phyloP scores from a whole-genome alignment of 176 grass and related monocot species.

The Raddia guianensis region DNA sequence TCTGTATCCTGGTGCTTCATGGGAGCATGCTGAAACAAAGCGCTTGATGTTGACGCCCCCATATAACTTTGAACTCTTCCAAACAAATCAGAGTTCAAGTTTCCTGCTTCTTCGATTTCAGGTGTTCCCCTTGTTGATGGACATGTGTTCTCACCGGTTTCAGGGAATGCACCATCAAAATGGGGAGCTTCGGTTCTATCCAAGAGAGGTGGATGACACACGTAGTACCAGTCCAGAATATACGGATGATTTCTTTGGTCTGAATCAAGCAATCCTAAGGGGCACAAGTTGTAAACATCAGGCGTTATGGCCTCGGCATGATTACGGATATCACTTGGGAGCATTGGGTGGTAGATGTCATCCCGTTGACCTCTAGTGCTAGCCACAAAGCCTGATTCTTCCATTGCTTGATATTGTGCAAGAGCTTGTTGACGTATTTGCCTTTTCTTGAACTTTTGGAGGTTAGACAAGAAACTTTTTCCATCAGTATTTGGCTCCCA shows the following conservation, averaged over 20 bases:
- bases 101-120: slow-evolving; percentile 52
- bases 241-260: slow-evolving; percentile 70
- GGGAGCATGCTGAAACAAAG: slow-evolving; percentile 47
- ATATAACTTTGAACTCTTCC: slow-evolving; percentile 60
- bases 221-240: slow-evolving; percentile 94
- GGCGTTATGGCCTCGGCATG: slow-evolving; percentile 25
- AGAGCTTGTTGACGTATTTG: slow-evolving; percentile 51
- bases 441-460: slow-evolving; percentile 82
- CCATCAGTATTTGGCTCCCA: slow-evolving; percentile 68
- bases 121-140: slow-evolving; percentile 30
- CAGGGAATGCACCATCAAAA: slow-evolving; percentile 13
- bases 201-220: slow-evolving; percentile 39
- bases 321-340: slow-evolving; percentile 34
- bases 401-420: slow-evolving; percentile 55
- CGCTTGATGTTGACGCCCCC: slow-evolving; percentile 76
- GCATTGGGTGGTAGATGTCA: slow-evolving; percentile 46
- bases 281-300: slow-evolving; percentile 48
- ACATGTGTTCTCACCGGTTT: slow-evolving; percentile 22
- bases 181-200: slow-evolving; percentile 43
- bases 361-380: slow-evolving; percentile 49
- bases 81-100: slow-evolving; percentile 27
- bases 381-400: slow-evolving; percentile 51
- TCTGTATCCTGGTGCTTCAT: slow-evolving; percentile 15
- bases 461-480: slow-evolving; percentile 69
- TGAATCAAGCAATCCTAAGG: slow-evolving; percentile 61